phyloP scores from a whole-genome alignment of 139 green algal genomes.

The Chlamydomonas sp. region DNA sequence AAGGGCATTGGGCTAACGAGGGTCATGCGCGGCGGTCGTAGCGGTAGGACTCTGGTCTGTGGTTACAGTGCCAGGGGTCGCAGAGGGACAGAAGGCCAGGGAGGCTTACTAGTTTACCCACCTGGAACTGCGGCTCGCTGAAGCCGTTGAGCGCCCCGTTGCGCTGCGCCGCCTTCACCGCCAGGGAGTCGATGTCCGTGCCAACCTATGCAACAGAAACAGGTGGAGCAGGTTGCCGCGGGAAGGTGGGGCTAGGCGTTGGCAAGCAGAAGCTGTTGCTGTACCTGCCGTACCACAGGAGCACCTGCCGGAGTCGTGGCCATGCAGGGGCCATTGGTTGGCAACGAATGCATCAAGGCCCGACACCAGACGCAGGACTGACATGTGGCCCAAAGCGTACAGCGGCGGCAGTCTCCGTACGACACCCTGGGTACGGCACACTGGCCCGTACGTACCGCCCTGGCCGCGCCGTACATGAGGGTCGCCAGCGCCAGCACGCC shows the following conservation, averaged over 20 bases:
- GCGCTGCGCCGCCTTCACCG: constrained; percentile 62
- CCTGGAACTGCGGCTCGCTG: not conserved
- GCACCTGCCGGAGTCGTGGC: not conserved
- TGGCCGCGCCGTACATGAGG: constrained; percentile 68
- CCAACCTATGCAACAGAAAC: constrained; percentile 47
- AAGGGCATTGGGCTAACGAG: not conserved
- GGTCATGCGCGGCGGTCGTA: not conserved
- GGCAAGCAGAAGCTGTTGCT: not conserved
- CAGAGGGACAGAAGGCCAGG: too few relatives aligned
- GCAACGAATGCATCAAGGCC: too few relatives aligned
- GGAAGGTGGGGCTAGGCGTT: not conserved
- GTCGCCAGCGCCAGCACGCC: constrained; percentile 85
- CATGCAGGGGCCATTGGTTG: too few relatives aligned
- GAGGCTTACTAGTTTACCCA: not conserved
- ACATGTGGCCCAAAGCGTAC: too few relatives aligned
- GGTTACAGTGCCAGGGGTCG: too few relatives aligned
- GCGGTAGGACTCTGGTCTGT: too few relatives aligned
- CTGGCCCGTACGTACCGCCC: constrained; percentile 39
- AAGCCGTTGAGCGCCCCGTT: constrained; percentile 83
- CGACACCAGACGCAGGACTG: too few relatives aligned
- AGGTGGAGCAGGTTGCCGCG: not conserved
- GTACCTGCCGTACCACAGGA: not conserved
- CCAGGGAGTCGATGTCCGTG: constrained; percentile 79
- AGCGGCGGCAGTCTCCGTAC: too few relatives aligned
- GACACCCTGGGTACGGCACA: too few relatives aligned